Conservation (phyloP, 768 basidiomycete genomes). For the Leccinum imitatum region DNA sequence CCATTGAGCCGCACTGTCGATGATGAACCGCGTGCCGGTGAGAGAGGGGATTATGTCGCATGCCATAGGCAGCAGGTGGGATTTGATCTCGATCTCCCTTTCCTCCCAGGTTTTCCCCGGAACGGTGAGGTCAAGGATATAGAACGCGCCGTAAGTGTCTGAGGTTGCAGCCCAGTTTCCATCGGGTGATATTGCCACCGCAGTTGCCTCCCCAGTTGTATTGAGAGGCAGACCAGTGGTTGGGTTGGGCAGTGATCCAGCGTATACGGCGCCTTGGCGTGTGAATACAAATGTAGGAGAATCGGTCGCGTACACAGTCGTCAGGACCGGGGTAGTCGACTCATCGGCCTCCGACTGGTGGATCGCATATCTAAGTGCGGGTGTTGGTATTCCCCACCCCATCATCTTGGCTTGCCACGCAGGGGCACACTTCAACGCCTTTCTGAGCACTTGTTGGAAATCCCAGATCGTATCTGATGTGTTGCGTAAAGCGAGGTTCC, state of each 20-base stretch:
- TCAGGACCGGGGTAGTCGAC: neutral
- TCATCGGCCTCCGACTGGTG: neutral
- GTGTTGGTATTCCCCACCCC: conserved; percentile 6
- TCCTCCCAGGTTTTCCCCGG: conserved; percentile 8
- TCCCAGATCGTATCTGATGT: neutral
- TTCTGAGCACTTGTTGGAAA: neutral
- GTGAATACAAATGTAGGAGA: conserved; percentile 11
- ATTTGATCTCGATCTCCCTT: neutral
- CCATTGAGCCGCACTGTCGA: neutral
- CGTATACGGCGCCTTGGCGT: neutral
- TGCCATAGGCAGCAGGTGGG: neutral
- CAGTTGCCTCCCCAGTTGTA: neutral
- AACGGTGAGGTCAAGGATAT: conserved; percentile 10
- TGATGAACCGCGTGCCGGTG: conserved; percentile 14
- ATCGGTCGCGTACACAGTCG: neutral
- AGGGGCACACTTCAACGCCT: neutral
- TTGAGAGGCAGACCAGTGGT: neutral
- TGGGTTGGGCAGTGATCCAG: neutral
- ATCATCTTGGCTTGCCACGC: conserved; percentile 5
- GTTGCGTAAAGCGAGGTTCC: conserved; percentile 9
- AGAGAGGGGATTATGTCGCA: neutral
- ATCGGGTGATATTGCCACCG: conserved; percentile 20
- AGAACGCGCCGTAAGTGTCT: conserved; percentile 1
- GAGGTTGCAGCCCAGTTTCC: conserved; percentile 18
- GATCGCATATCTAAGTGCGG: neutral